Percentiles rank a stretch among this genome's conserved stretches.
Conservation (phyloP, 345 rosid genomes). For the Aegle marmelos region DNA sequence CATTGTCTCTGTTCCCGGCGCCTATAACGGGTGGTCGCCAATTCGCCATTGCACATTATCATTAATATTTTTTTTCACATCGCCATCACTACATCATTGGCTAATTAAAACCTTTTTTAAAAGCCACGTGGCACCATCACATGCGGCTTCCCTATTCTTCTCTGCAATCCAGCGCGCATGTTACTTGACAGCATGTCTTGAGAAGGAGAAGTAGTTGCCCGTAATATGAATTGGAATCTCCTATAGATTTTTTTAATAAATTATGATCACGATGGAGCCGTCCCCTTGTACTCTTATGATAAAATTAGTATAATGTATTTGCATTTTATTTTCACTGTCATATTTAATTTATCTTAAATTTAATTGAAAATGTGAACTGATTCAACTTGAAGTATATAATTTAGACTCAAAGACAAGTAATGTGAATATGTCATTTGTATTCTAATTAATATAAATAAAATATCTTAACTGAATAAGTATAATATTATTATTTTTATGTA, state of each 20-base stretch:
- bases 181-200: slow-evolving; percentile 20
- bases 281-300: neutral
- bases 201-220: neutral
- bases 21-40: slow-evolving; percentile 22
- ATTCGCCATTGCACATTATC: neutral
- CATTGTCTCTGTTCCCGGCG: slow-evolving; percentile 28
- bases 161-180: slow-evolving; percentile 18
- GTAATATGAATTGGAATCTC: neutral
- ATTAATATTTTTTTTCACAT: neutral
- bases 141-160: slow-evolving; percentile 13
- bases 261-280: neutral
- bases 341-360: too few relatives aligned
- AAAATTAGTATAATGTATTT: too few relatives aligned
- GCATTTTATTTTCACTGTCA: too few relatives aligned
- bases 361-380: too few relatives aligned
- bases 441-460: too few relatives aligned
- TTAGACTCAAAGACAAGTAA: too few relatives aligned
- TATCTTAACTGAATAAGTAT: too few relatives aligned
- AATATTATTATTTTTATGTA: too few relatives aligned
- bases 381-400: too few relatives aligned
- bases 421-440: too few relatives aligned
- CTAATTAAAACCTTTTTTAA: neutral
- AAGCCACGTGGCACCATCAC: slow-evolving; percentile 35
- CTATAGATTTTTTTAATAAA: neutral
- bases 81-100: slow-evolving; percentile 1